These are phyloP conservation scores for Sporothrix mexicana DNA, from an alignment of 2,329 filamentous ascomycete species.

Conservation along the genomic window DNA sequence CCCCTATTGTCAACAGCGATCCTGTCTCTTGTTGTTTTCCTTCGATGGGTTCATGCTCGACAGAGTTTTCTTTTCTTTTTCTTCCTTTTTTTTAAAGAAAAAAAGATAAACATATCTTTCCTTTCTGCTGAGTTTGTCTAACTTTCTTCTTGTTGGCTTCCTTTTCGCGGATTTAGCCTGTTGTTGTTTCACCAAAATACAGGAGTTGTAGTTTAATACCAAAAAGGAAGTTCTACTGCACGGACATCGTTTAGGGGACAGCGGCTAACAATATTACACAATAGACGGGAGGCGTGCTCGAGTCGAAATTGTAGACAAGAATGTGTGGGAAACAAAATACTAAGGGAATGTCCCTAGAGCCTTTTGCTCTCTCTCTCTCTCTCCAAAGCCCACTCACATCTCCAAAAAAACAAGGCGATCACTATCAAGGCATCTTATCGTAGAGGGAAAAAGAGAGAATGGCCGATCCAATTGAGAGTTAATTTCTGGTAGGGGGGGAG, in stretches of 20 bases:
- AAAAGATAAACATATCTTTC: no score
- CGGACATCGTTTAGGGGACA: neutral
- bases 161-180: neutral
- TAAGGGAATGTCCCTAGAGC: neutral
- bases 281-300: neutral
- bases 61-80: neutral
- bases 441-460: neutral
- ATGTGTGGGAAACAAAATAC: neutral
- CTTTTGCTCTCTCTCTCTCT: neutral
- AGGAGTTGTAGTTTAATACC: neutral
- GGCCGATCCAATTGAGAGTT: neutral
- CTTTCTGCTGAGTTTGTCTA: neutral
- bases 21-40: neutral
- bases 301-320: no score
- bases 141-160: neutral
- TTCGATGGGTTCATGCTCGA: neutral
- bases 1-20: neutral
- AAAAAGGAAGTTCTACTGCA: neutral
- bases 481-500: neutral
- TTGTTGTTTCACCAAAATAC: neutral
- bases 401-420: neutral
- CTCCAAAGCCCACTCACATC: neutral
- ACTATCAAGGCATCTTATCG: slow-evolving; percentile 4
- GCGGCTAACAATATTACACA: slow-evolving; percentile 1
- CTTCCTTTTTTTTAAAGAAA: neutral